Evolutionary conservation across 176 grass and related monocot genomes (phyloP).

Genomic region (Lolium rigidum): DNA sequence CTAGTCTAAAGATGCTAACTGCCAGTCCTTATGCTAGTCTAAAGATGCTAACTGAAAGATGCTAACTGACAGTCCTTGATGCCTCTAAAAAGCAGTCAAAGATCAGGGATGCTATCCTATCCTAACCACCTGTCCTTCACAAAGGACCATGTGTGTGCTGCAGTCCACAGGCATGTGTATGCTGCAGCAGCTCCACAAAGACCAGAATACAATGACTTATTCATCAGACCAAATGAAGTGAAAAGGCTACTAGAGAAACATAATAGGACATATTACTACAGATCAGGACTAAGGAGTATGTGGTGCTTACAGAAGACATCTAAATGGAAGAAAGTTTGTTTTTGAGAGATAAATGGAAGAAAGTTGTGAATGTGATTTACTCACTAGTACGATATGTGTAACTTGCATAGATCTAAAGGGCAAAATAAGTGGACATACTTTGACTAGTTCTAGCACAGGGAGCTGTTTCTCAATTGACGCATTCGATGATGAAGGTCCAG

Average conservation of each 20-base stretch:
- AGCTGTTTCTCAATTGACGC: conserved; percentile 62
- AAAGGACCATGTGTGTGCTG: no score
- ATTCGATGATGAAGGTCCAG: conserved; percentile 44
- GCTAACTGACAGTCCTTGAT: no score
- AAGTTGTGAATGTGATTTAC: background rate
- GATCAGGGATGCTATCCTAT: no score
- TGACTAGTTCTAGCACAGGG: conserved; percentile 87
- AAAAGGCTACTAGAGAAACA: conserved; percentile 31
- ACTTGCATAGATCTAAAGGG: background rate
- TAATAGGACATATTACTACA: conserved; percentile 17
- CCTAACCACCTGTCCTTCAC: no score
- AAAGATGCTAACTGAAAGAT: no score
- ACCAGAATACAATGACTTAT: no score
- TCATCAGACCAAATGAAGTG: conserved; percentile 26
- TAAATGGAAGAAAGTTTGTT: background rate
- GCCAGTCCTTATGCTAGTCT: no score
- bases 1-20: no score
- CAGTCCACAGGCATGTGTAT: no score
- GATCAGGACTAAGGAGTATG: background rate
- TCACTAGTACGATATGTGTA: background rate
- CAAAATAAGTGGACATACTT: conserved; percentile 62
- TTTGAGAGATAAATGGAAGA: background rate
- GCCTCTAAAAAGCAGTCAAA: no score
- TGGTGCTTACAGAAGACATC: background rate
- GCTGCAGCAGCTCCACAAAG: no score